These are phyloP conservation scores for Pseudomassariella vexata DNA, from an alignment of 2,329 filamentous ascomycete species.

Conservation along the genomic window DNA sequence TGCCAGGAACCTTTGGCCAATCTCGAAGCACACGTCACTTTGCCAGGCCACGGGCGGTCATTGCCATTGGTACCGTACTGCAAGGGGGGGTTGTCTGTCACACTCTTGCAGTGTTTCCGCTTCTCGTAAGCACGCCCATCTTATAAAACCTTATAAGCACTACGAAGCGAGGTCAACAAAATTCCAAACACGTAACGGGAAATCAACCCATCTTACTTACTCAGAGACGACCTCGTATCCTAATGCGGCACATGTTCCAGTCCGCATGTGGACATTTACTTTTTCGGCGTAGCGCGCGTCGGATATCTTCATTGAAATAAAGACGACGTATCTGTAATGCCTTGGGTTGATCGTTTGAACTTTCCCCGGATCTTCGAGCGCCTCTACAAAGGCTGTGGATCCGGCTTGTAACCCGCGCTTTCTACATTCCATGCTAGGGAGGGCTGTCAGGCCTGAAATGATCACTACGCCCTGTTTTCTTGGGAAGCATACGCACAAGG, in stretches of 20 bases:
- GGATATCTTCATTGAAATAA: slow-evolving; percentile 22
- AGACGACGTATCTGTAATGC: slow-evolving; percentile 18
- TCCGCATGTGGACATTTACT: slow-evolving; percentile 22
- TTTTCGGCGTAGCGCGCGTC: slow-evolving; percentile 22
- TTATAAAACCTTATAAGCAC: not conserved
- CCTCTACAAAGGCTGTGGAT: slow-evolving; percentile 15
- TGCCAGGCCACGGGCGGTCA: too few species aligned
- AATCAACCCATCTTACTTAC: slow-evolving; percentile 14
- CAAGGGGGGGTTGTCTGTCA: too few species aligned
- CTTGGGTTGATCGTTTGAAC: slow-evolving; percentile 13
- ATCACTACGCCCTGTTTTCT: too few species aligned
- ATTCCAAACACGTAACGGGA: too few species aligned
- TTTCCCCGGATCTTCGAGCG: slow-evolving; percentile 14
- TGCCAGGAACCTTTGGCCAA: too few species aligned
- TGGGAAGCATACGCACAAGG: slow-evolving; percentile 14
- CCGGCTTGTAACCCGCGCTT: slow-evolving; percentile 17
- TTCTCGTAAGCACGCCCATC: not conserved
- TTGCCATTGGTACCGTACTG: too few species aligned
- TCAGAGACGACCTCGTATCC: slow-evolving; percentile 22
- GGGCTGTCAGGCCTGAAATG: not conserved
- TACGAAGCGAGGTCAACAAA: not conserved
- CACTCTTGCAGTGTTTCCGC: too few species aligned
- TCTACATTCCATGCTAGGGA: slow-evolving; percentile 24
- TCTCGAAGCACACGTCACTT: too few species aligned
- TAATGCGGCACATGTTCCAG: slow-evolving; percentile 22